Base-by-base conservation (phyloP, 2,329 filamentous ascomycete genomes). In the Aspergillus udagawae region DNA sequence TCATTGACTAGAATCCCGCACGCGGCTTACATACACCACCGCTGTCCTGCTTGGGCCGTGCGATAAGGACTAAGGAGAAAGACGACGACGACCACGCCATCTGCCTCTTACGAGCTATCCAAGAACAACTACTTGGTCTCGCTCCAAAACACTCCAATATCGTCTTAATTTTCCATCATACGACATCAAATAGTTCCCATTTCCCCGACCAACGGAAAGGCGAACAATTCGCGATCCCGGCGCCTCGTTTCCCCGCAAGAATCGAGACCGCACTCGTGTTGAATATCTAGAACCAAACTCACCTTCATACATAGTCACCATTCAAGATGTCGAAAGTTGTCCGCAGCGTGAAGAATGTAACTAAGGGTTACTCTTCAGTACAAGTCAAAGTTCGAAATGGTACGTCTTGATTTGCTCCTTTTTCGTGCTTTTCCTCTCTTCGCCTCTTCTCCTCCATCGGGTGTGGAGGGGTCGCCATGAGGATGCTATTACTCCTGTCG, bases 341-440 rank as follows among this genome's bases (percentile, higher is more conserved):
- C 74, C 86, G 94, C 78, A 96, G 91, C 74, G 92, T 97, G 71
- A 97, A 97, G 82, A 99, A 97, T 82, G 93, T 99, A 77, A 97
- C 94, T 76, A 99, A 97, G 81, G 94, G 94, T 68, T 99, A 99
- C 75, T 97, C 93, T 38, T 87, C 84, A 65, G 91, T 95, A 69
- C 93, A 99, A 82, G 91, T 97, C 76, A 97, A 97, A 82, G 94
- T 99, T 76, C 88, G 92, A 80, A 93, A 96, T 90, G 92, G 92
- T 96, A 80, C 64, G 86, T 78, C 21, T 47, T 55, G 49, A 9
- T 48, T 35, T n/a, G 4, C n/a, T 28, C 38, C 25, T 23, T 29
- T 38, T 38, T 7, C 32, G 17, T 38, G 17, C 49, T 35, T 20
- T 9, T 10, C 27, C 42, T 27, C 27, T 35, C 14, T 38, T 38